phyloP scores from a whole-genome alignment of 116 monocot genomes.

The Thalassia testudinum region DNA sequence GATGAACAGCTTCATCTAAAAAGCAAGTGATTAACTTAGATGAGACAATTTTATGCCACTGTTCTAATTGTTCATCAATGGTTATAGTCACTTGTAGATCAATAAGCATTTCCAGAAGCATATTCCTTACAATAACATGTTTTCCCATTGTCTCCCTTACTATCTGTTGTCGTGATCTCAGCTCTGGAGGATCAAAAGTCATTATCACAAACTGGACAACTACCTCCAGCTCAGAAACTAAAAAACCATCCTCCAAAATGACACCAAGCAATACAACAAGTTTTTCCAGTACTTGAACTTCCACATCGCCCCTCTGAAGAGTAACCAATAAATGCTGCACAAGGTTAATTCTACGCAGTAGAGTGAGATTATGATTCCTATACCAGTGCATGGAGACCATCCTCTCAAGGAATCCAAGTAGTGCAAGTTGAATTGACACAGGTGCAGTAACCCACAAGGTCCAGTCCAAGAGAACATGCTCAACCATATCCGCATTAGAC shows the following conservation, averaged over 20 bases:
- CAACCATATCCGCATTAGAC: slow-evolving; percentile 98
- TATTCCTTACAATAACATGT: slow-evolving; percentile 95
- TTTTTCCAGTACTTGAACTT: slow-evolving; percentile 86
- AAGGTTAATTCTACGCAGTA: slow-evolving; percentile 85
- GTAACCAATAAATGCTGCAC: slow-evolving; percentile 97
- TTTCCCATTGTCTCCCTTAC: slow-evolving; percentile 87
- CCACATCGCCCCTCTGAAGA: slow-evolving; percentile 92
- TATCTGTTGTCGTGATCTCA: slow-evolving; percentile 26
- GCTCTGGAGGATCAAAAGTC: slow-evolving; percentile 91
- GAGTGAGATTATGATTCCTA: slow-evolving; percentile 94
- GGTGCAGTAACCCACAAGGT: slow-evolving; percentile 97
- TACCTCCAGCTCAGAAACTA: slow-evolving; percentile 83
- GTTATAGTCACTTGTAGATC: slow-evolving; percentile 88
- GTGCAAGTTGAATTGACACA: slow-evolving; percentile 87
- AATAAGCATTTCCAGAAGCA: slow-evolving; percentile 96
- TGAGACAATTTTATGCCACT: slow-evolving; percentile 99
- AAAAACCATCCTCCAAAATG: slow-evolving; percentile 96
- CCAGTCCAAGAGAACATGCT: slow-evolving; percentile 97
- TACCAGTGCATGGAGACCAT: slow-evolving; percentile 99
- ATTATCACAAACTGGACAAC: slow-evolving; percentile 95
- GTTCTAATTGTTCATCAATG: slow-evolving; percentile 84
- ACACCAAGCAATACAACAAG: slow-evolving; percentile 92
- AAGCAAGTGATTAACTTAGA: slow-evolving; percentile 91
- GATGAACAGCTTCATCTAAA: slow-evolving; percentile 98
- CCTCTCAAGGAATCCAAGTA: slow-evolving; percentile 92